Evolutionary conservation across 2,329 filamentous ascomycete species (phyloP), one percentile per base, ranked within the genome.

Genomic region (Alternaria triticimaculans): DNA sequence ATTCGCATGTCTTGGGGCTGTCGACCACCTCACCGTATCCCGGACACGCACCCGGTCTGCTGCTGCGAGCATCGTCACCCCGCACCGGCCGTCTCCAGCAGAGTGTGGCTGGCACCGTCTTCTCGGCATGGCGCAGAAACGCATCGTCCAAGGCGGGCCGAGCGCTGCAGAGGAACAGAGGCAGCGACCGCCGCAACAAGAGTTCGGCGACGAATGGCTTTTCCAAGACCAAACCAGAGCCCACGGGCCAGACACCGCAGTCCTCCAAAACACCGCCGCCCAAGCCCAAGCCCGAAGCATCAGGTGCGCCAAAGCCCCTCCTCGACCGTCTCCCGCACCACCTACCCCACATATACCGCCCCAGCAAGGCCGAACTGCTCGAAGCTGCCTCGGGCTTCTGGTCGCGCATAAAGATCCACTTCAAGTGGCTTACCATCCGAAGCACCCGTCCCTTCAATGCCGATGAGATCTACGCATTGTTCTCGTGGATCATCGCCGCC

Each of bases 341-440:
- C 60, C 87, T 90, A 23, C 91, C 92, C 72, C 93, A 89, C 66
- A 79, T 90, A 41, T 87, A 97, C 82, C 87, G 94, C 20, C 95
- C 96, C 6, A 95, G 91, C 8, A 97, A 97, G 77, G 94, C 97
- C 78, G 96, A 99, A 80, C 86, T 99, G 26, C 85, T 99, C 37
- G 91, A 92, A 20, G 95, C 96, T 5, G 94, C 96, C 37, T 97
- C 90, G 21, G 94, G 94, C 1, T 97, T 98, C 79, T 96, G 93
- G 90, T 91, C 96, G 66, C 88, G 96, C 53, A 81, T 97, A 48
- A 93, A 91, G 76, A 92, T 98, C 23, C 91, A 94, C 44, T 96
- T 98, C 83, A 99, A 99, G 81, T 99, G 96, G 96, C 90, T 96
- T 73, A 96, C 96, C 3, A 99, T 99, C 73, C 87, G 94, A 76